These are phyloP conservation scores for Stemphylium lycopersici DNA, from an alignment of 2,329 filamentous ascomycete species.

Conservation along the genomic window DNA sequence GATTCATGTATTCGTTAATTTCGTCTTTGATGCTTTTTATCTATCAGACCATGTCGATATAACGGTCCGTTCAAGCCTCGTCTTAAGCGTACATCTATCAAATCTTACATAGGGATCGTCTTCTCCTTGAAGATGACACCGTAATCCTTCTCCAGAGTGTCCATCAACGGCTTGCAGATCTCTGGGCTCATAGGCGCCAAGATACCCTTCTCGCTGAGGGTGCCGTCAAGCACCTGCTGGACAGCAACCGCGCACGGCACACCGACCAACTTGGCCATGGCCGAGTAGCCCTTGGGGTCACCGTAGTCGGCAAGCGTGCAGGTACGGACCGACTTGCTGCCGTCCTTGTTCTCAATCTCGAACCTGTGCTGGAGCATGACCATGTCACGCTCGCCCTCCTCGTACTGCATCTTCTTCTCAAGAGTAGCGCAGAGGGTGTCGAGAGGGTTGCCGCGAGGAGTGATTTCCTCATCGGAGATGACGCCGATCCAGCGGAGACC, in stretches of 20 bases:
- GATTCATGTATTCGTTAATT: slow-evolving; percentile 3
- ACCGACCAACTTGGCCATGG: slow-evolving; percentile 85
- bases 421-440: slow-evolving; percentile 90
- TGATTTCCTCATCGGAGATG: slow-evolving; percentile 74
- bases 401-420: slow-evolving; percentile 91
- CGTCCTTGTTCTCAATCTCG: slow-evolving; percentile 81
- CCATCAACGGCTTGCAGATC: slow-evolving; percentile 75
- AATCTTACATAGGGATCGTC: slow-evolving; percentile 49
- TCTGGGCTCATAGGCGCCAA: slow-evolving; percentile 77
- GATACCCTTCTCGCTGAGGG: slow-evolving; percentile 73
- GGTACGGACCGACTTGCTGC: slow-evolving; percentile 75
- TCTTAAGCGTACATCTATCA: background rate
- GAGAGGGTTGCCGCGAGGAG: slow-evolving; percentile 76
- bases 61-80: background rate
- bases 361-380: slow-evolving; percentile 83
- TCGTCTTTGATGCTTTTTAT: slow-evolving; percentile 1
- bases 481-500: slow-evolving; percentile 75
- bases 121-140: slow-evolving; percentile 76
- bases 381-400: slow-evolving; percentile 80
- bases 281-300: slow-evolving; percentile 75
- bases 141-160: slow-evolving; percentile 78
- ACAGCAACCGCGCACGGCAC: slow-evolving; percentile 77
- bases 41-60: slow-evolving; percentile 1
- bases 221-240: slow-evolving; percentile 76
- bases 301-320: slow-evolving; percentile 86